Base-by-base conservation (phyloP, 1,284 basidiomycete species). In the Phlebopus sp. region DNA sequence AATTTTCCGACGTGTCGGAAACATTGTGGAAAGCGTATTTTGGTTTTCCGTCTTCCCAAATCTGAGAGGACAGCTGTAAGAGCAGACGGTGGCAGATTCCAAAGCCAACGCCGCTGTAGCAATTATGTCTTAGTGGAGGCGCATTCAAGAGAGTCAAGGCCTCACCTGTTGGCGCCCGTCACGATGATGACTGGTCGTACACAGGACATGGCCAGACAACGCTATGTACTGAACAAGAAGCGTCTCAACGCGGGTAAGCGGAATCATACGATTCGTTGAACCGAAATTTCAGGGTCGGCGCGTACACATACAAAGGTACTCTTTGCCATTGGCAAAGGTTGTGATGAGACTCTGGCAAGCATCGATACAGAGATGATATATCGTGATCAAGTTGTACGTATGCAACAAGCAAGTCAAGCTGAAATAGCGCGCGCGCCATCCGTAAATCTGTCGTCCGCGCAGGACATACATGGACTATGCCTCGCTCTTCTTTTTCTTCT, bases 81-180 rank as follows among this genome's bases (percentile, higher is more conserved):
- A 95, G 75, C 6, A 96, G 77, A 43, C 90, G 84, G 50, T 88
- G 81, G 69, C 91, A 93, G 42, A 91, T 85, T 1, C 89, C 91
- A 59, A 86, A 86, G 10, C 92, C 92, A 25, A 94, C 77, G 47
- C 92, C 92, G 44, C 92, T 94, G 63, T 58, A 39, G 65, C 59
- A 23, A 37, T n/a, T n/a, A n/a, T 43, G 36, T 37, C 36, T 44
- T 11, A 41, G 49, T 30, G 11, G 52, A 25, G 27, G 42, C 31
- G 29, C 17, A 19, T 23, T 14, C 3, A 29, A 37, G 18, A 39
- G 18, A 23, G 3, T 25, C 14, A 39, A 19, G 31, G 11, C 61
- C 77, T 36, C 56, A 85, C 85, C 76, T 74, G 64, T 86, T 87
- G 35, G 85, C 83, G 15, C 84, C 84, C 0, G 84, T 87, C 27